Base-by-base conservation (phyloP, 2,329 filamentous ascomycete species). In the Phaeosphaeriaceae sp. region DNA sequence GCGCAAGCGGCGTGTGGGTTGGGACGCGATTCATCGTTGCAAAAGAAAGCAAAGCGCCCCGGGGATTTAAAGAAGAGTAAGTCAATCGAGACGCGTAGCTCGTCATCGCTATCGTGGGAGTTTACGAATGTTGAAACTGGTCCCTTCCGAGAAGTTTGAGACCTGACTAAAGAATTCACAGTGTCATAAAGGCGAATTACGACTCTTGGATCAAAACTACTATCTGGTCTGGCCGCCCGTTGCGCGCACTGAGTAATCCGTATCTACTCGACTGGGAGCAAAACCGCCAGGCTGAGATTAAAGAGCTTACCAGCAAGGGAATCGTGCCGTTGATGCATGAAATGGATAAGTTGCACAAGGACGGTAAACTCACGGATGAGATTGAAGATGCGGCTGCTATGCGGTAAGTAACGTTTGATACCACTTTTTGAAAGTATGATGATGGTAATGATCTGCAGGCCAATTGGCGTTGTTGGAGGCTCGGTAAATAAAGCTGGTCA, bases 1-100 rank as follows among this genome's bases (percentile, higher is more conserved):
- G 65, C 13, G 65, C 65, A 17, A 58, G 46, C 33, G 65, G 62
- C 12, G 65, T 68, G 6, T 68, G 64, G 65, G 52, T 68, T 15
- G 65, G 64, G 6, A 68, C 64, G 29, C 42, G 65, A 7, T 68
- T 66, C 41, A 60, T 66, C 30, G 45, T 62, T 9, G 32, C 54
- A 1, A 50, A 52, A 16, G 64, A 68, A 37, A 43, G 39, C 21
- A 62, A 63, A 36, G 62, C 58, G 15, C 53, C 60, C 2, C 48
- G 58, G 37, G 21, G 18, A 5, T 52, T 50, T 21, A 67, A 67
- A 46, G 55, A 59, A 28, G 39, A 58, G 53, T 58, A 45, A 33
- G 47, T 49, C 15, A 11, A 3, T 32, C 4, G 12, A 32, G n/a
- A n/a, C 28, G 17, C 28, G 11, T n/a, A n/a, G n/a, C n/a, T n/a